These are phyloP conservation scores for Deinandra increscens DNA, from an alignment of 129 eudicot species.

Conservation along the genomic window DNA sequence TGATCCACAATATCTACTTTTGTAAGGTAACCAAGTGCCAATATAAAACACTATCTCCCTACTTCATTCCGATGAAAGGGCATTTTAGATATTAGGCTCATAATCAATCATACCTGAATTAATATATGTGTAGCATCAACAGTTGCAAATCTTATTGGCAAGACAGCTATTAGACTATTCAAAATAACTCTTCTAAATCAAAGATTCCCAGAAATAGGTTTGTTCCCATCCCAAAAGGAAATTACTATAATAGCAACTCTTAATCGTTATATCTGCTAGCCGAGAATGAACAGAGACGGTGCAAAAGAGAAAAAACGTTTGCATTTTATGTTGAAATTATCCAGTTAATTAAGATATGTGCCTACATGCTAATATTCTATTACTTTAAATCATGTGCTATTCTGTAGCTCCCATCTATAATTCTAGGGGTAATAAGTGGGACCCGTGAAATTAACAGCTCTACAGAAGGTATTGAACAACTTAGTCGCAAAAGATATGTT, in stretches of 20 bases:
- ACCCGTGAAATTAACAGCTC: background rate
- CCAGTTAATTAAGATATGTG: background rate
- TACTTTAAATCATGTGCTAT: constrained; percentile 7
- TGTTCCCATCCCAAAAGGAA: background rate
- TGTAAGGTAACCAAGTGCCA: too few relatives aligned
- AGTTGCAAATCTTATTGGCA: background rate
- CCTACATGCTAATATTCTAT: background rate
- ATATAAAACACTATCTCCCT: too few relatives aligned
- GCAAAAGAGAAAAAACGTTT: background rate
- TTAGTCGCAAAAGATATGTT: background rate
- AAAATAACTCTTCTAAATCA: background rate
- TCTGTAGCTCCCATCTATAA: background rate
- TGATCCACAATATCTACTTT: too few relatives aligned
- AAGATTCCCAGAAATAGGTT: background rate
- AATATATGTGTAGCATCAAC: background rate
- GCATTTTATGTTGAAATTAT: background rate
- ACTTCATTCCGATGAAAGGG: too few relatives aligned
- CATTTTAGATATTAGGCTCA: too few relatives aligned
- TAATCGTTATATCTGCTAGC: background rate
- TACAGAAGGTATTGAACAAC: background rate
- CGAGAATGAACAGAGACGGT: background rate
- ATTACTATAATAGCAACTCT: background rate
- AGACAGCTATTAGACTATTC: background rate
- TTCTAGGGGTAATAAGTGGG: background rate
- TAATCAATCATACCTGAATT: background rate